Base-by-base conservation (phyloP, 306 rosid genomes). In the Lablab purpureus region DNA sequence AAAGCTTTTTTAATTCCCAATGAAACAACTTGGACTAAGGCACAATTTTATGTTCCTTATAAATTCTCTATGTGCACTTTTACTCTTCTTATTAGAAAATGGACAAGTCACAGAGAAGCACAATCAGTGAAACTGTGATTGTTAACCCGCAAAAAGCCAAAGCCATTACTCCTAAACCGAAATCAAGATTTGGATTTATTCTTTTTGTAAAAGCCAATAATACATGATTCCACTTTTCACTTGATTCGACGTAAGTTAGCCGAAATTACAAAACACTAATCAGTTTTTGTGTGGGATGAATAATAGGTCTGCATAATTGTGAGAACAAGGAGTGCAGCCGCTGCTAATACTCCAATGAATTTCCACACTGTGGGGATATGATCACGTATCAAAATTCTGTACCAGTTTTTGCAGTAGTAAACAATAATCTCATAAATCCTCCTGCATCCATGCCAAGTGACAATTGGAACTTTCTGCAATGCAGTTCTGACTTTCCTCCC, bases 281-380 rank as follows among this genome's bases (percentile, higher is more conserved):
- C 25, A 67, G 32, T 3, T 7, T 7, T 5, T 36, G 4, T 1
- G 30, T 21, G 51, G 19, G 82, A 56, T 17, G 84, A 30, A 32
- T 74, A 81, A 67, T 81, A 81, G 15, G 84, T 81, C 18, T 81
- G 84, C 80, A 81, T 55, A 10, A 81, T 15, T 1, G 80, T 67
- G 18, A 74, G 80, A 45, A 81, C 65, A 22, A 81, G 64, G 4
- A 81, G 65, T 3, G 19, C 0, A 67, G 12, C 22, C 46, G 84
- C 84, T 17, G 84, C 84, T 4, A 81, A 10, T 11, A 81, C 68
- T 21, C 76, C 84, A 7, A 81, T 67, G 47, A 67, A 25, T 34
- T 81, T 81, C 84, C 84, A 81, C 45, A 81, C 80, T 0, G 65
- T 81, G 10, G 84, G 84, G 3, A 81, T 74, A 56, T 81, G 84